These are phyloP conservation scores for Henckelia pumila DNA, from an alignment of 257 asterid species.

Conservation along the genomic window DNA sequence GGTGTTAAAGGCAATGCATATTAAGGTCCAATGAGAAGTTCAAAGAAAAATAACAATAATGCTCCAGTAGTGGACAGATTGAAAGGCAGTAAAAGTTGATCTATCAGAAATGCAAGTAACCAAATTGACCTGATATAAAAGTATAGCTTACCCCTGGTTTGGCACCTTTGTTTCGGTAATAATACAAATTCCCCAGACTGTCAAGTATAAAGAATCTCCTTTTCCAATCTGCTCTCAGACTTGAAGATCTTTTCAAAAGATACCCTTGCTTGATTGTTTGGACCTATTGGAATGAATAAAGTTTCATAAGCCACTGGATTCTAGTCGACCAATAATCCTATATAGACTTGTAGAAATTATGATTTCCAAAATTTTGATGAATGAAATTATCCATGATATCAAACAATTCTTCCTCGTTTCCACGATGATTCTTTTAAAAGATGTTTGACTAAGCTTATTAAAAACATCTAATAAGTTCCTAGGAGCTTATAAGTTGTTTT, in stretches of 20 bases:
- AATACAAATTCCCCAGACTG: constrained; percentile 83
- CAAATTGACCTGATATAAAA: constrained; percentile 25
- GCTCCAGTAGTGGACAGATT: constrained; percentile 1
- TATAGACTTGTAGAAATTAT: constrained; percentile 11
- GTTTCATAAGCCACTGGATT: constrained; percentile 12
- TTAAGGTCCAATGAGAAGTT: constrained; percentile 12
- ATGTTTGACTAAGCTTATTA: no score
- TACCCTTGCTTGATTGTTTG: constrained; percentile 93
- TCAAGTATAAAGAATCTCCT: constrained; percentile 94
- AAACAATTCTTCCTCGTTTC: constrained; percentile 9
- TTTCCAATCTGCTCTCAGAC: constrained; percentile 97
- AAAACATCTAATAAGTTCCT: no score
- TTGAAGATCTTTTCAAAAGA: constrained; percentile 85
- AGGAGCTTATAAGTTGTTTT: no score
- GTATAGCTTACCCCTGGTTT: constrained; percentile 60
- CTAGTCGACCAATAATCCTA: not conserved
- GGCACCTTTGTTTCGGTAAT: constrained; percentile 78
- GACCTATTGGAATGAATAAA: constrained; percentile 46
- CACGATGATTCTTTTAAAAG: no score
- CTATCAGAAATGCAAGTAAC: constrained; percentile 20
- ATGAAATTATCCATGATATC: constrained; percentile 16
- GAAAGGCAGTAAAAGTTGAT: constrained; percentile 14
- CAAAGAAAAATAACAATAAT: not conserved
- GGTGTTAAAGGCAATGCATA: constrained; percentile 15
- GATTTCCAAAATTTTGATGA: constrained; percentile 8